Evolutionary conservation across 805 yeast genomes (phyloP).

Genomic region (Barnettozyma populi): DNA sequence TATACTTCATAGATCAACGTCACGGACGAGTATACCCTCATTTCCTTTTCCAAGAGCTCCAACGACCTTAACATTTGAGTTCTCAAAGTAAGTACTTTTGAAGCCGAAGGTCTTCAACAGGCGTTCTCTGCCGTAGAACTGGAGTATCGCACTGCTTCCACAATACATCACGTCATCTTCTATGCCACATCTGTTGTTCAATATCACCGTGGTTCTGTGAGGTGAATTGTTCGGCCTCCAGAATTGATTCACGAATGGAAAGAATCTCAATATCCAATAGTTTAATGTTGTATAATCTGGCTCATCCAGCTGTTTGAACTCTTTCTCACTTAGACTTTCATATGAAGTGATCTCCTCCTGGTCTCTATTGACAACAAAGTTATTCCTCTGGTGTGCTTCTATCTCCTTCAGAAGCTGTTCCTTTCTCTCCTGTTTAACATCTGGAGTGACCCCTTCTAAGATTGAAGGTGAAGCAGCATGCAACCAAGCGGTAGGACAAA

Average conservation of each 20-base stretch:
- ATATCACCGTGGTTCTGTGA: constrained; percentile 35
- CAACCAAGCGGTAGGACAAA: constrained; percentile 89
- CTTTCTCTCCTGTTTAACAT: constrained; percentile 15
- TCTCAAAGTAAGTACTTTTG: constrained; percentile 22
- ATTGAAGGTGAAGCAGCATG: constrained; percentile 41
- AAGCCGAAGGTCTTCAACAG: background rate
- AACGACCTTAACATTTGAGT: constrained; percentile 45
- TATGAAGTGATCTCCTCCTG: constrained; percentile 4
- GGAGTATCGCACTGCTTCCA: constrained; percentile 55
- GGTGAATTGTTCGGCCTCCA: constrained; percentile 9
- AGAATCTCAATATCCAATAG: constrained; percentile 72
- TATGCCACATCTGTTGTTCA: constrained; percentile 74
- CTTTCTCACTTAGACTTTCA: constrained; percentile 16
- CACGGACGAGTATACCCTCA: constrained; percentile 61
- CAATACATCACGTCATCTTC: constrained; percentile 66
- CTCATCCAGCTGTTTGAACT: constrained; percentile 26
- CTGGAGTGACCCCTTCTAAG: constrained; percentile 16
- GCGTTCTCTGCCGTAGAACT: constrained; percentile 44
- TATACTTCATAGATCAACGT: constrained; percentile 33
- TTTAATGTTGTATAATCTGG: constrained; percentile 49
- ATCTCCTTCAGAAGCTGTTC: constrained; percentile 7
- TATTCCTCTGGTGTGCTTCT: constrained; percentile 16
- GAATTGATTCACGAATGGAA: constrained; percentile 48
- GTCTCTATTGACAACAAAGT: constrained; percentile 11
- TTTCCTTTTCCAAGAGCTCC: constrained; percentile 58